These are phyloP conservation scores for Mycosarcoma maydis DNA, from an alignment of 1,284 basidiomycete genomes.

Conservation along the genomic window DNA sequence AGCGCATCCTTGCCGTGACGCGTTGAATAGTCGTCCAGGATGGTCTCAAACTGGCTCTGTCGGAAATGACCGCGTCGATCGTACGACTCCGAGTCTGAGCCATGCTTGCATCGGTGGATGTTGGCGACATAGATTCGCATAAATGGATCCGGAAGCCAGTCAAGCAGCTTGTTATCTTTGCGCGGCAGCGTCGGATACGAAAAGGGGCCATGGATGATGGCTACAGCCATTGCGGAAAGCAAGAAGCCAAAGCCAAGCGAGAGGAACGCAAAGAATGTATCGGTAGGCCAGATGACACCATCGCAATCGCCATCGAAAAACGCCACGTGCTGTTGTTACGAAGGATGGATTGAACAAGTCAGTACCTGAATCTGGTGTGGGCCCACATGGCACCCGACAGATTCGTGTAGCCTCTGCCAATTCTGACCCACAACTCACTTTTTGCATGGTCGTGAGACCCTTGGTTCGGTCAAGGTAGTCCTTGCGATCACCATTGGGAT, in stretches of 20 bases:
- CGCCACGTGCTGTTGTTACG: conserved; percentile 67
- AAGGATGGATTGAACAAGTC: neutral
- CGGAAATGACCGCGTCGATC: conserved; percentile 64
- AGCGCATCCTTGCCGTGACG: conserved; percentile 43
- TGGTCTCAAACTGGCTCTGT: conserved; percentile 28
- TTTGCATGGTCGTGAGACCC: conserved; percentile 66
- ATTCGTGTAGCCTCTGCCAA: too few relatives aligned
- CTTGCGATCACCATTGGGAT: conserved; percentile 42
- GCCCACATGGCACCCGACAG: too few relatives aligned
- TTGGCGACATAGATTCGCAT: conserved; percentile 69
- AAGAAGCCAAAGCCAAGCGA: conserved; percentile 70
- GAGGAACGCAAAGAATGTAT: conserved; percentile 72
- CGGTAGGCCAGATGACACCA: conserved; percentile 72
- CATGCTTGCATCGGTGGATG: conserved; percentile 71
- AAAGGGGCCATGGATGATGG: conserved; percentile 68
- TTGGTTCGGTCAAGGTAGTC: conserved; percentile 51
- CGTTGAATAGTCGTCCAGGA: conserved; percentile 51
- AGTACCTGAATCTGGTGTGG: too few relatives aligned
- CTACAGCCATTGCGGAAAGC: conserved; percentile 67
- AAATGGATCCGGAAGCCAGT: conserved; percentile 68
- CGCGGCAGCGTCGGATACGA: conserved; percentile 49
- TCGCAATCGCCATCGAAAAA: conserved; percentile 71
- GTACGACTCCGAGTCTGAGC: conserved; percentile 70
- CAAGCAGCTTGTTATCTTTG: conserved; percentile 9
- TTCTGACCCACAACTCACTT: conserved; percentile 18